Conservation (phyloP, 129 eudicot genomes). For the Flaveria ramosissima region DNA sequence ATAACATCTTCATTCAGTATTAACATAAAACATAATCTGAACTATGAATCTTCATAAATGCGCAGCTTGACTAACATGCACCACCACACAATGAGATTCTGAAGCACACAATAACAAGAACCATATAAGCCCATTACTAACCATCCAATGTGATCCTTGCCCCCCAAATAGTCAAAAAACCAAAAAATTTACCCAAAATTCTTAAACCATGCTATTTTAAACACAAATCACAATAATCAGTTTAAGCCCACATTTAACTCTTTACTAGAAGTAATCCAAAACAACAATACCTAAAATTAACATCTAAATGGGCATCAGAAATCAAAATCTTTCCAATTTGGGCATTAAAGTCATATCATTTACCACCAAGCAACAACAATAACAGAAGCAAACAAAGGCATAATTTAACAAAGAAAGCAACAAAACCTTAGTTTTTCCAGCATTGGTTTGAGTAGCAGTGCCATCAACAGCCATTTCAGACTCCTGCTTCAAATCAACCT, state of each 20-base stretch:
- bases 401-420: too few relatives aligned
- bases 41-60: too few relatives aligned
- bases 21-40: too few relatives aligned
- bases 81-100: too few relatives aligned
- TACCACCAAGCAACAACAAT: neutral
- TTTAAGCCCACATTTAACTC: too few relatives aligned
- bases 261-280: too few relatives aligned
- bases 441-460: conserved; percentile 46
- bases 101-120: too few relatives aligned
- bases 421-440: conserved; percentile 39
- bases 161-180: neutral
- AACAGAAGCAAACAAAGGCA: neutral
- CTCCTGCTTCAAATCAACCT: conserved; percentile 72
- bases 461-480: conserved; percentile 64
- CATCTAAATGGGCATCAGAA: neutral
- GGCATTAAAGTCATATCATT: neutral
- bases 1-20: too few relatives aligned
- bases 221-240: neutral
- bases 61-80: too few relatives aligned
- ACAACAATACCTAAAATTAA: neutral
- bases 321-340: neutral
- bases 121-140: too few relatives aligned
- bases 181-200: neutral
- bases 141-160: neutral
- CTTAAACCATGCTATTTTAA: neutral